These are phyloP conservation scores for Williopsis jadinii DNA, from an alignment of 1,139 yeast species.

Conservation along the genomic window DNA sequence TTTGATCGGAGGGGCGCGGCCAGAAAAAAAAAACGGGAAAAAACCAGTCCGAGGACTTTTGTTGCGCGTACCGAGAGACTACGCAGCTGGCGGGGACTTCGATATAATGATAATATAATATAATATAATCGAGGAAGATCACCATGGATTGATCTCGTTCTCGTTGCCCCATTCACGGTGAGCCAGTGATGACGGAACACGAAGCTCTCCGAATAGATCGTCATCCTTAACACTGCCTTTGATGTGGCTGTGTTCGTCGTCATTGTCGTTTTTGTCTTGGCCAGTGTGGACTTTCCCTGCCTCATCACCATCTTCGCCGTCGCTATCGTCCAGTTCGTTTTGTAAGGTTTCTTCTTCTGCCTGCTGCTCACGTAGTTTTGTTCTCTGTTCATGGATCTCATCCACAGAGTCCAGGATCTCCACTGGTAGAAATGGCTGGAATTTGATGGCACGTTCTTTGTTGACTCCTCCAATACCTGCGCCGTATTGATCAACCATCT, in stretches of 20 bases:
- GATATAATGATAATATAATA: no score
- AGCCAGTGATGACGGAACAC: constrained; percentile 43
- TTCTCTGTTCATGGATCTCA: constrained; percentile 43
- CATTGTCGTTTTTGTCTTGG: not conserved
- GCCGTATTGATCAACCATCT: constrained; percentile 54
- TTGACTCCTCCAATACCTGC: constrained; percentile 52
- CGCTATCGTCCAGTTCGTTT: constrained; percentile 23
- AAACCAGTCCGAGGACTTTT: not conserved
- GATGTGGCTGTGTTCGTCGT: not conserved
- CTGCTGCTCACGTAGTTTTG: constrained; percentile 6
- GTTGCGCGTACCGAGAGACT: not conserved
- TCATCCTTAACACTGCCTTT: constrained; percentile 25
- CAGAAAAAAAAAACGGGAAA: no score
- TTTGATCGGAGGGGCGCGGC: no score
- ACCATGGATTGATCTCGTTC: constrained; percentile 40
- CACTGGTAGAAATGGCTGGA: constrained; percentile 58
- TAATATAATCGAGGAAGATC: not conserved
- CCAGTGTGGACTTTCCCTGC: constrained; percentile 1
- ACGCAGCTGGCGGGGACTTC: no score
- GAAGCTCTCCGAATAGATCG: constrained; percentile 44
- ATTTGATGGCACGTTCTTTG: constrained; percentile 39
- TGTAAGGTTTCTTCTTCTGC: constrained; percentile 6
- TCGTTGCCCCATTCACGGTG: constrained; percentile 34
- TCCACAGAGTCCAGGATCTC: constrained; percentile 56
- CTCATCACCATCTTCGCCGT: constrained; percentile 1